These are phyloP conservation scores for Auricularia auricula-judae DNA, from an alignment of 768 basidiomycete genomes.

Conservation along the genomic window DNA sequence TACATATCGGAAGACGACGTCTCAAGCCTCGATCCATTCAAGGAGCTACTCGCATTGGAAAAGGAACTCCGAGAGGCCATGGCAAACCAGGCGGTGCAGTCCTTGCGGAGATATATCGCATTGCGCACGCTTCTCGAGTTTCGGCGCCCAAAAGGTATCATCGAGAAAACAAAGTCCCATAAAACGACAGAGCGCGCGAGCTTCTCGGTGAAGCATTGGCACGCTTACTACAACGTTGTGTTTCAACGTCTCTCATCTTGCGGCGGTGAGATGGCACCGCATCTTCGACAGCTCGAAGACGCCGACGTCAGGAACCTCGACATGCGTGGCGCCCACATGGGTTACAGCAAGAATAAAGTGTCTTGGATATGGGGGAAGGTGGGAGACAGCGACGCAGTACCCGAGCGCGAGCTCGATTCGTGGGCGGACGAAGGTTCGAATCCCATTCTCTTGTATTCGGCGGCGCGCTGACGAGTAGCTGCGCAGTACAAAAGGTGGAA, in stretches of 20 bases:
- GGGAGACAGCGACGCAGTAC: not conserved
- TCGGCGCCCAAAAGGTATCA: not conserved
- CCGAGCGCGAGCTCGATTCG: not conserved
- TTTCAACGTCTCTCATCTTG: not conserved
- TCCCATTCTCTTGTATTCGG: not conserved
- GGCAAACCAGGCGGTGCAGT: not conserved
- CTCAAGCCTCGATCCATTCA: not conserved
- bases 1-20: not conserved
- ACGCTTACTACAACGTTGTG: not conserved
- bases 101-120: not conserved
- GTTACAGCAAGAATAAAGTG: not conserved
- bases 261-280: not conserved
- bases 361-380: not conserved
- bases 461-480: not conserved
- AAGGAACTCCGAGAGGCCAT: not conserved
- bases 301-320: not conserved
- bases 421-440: not conserved
- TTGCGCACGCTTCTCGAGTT: not conserved
- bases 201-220: not conserved
- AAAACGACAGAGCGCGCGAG: not conserved
- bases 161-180: not conserved
- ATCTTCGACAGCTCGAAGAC: not conserved
- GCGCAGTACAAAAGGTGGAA: not conserved
- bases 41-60: not conserved
- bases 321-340: not conserved